Conservation (phyloP, 1,284 basidiomycete genomes). For the Marasmius oreades region DNA sequence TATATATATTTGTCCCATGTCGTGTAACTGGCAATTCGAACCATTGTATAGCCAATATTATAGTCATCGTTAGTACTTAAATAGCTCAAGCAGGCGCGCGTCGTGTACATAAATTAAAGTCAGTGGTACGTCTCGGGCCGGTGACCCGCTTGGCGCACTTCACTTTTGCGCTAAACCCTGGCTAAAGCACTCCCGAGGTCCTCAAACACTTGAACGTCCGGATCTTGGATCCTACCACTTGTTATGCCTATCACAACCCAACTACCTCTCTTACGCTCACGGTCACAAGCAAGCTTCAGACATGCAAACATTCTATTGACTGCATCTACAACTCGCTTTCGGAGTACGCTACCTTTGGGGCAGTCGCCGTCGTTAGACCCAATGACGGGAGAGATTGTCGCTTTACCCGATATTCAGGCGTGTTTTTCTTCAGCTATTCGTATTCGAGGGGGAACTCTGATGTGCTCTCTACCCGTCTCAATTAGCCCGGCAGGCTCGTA, state of each 20-base stretch:
- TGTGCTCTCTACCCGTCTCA: not conserved
- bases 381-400: slow-evolving; percentile 43
- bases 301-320: not conserved
- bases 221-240: not conserved
- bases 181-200: too few relatives aligned
- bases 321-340: not conserved
- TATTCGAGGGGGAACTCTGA: slow-evolving; percentile 8
- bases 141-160: too few relatives aligned
- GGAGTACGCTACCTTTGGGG: not conserved
- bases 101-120: too few relatives aligned
- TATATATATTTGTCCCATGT: too few relatives aligned
- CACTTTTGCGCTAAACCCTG: too few relatives aligned
- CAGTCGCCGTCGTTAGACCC: slow-evolving; percentile 23
- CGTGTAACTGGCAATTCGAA: too few relatives aligned
- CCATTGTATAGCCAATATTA: too few relatives aligned
- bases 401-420: slow-evolving; percentile 42
- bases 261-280: not conserved
- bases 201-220: slow-evolving; percentile 8
- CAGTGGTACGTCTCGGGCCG: too few relatives aligned
- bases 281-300: not conserved
- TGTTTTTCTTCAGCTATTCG: slow-evolving; percentile 16
- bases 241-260: not conserved
- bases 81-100: too few relatives aligned
- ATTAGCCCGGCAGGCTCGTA: slow-evolving; percentile 34
- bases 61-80: too few relatives aligned